Percentiles rank a stretch among this genome's conserved stretches.
phyloP scores from a whole-genome alignment of 352 stramenopile species.

The Pythium grandisporangium region DNA sequence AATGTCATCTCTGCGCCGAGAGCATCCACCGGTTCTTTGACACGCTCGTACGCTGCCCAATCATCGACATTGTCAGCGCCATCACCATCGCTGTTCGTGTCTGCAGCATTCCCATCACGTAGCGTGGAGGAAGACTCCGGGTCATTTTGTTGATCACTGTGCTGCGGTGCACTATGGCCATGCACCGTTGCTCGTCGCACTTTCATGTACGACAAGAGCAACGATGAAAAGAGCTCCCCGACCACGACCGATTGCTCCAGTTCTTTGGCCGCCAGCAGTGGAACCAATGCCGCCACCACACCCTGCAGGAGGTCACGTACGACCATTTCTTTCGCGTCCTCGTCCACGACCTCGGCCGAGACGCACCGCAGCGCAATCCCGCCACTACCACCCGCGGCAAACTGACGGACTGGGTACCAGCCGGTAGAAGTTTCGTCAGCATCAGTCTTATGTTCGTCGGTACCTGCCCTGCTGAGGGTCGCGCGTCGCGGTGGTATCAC shows the following conservation, averaged over 20 bases:
- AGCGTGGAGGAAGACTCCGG: no score
- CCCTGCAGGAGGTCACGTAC: no score
- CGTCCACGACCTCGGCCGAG: neutral
- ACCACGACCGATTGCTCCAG: constrained; percentile 56
- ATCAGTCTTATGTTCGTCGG: no score
- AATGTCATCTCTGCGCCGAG: constrained; percentile 46
- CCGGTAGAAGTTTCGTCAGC: constrained; percentile 6
- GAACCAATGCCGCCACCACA: constrained; percentile 29
- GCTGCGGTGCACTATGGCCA: neutral
- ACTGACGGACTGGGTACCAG: constrained; percentile 37
- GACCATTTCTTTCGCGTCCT: constrained; percentile 11
- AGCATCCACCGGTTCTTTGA: constrained; percentile 21
- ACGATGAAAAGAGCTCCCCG: constrained; percentile 62
- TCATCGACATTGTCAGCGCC: constrained; percentile 4
- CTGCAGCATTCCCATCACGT: no score
- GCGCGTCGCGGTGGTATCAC: neutral
- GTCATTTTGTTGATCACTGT: neutral
- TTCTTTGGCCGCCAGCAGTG: constrained; percentile 51
- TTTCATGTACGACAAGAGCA: constrained; percentile 73
- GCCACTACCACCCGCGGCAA: constrained; percentile 51
- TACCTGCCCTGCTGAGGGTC: no score
- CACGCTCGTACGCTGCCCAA: constrained; percentile 4
- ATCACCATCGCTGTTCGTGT: neutral
- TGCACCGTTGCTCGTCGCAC: no score
- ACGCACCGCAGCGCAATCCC: constrained; percentile 35